Evolutionary conservation across 805 yeast genomes (phyloP), one percentile per base, ranked within the genome.

Genomic region (Candida insectalens): DNA sequence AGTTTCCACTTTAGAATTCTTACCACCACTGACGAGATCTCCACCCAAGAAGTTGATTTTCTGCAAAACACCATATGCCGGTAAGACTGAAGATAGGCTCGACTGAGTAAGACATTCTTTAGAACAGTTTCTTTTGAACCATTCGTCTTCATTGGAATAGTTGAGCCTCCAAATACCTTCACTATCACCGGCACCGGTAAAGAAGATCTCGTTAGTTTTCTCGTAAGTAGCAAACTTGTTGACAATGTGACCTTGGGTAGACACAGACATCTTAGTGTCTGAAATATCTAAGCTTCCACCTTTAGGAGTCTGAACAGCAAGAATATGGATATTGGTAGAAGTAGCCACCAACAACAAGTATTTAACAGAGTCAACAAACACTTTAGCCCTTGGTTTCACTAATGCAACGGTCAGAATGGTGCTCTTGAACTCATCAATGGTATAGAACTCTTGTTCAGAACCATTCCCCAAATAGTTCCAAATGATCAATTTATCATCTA

Each of bases 131-230:
- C 83, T 79, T 41, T 77, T 74, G 52, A 85, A 85, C 83, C 95
- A 89, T 35, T 83, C 79, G 31, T 85, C 92, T 18, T 81, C 71
- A 43, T 78, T 81, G 5, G 88, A 71, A 52, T 92, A 92, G 38
- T 74, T 77, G 35, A 92, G 62, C 50, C 84, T 89, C 95, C 96
- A 92, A 28, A 92, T 66, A 45, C 88, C 76, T 25, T 66, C 59
- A 2, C 87, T 89, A 43, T 83, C 85, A 15, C 78, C 74, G 27
- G 69, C 69, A n/a, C 95, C 94, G 6, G 83, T 68, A 54, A 94
- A 84, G 51, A 83, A 84, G 4, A 92, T 73, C 36, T 89, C 87
- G 30, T 84, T 81, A 1, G 92, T 77, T 29, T 61, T 57, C 15
- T 74, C 73, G 46, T 73, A 71, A 2, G 71, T 63, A 1, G 69